Evolutionary conservation across 2,329 filamentous ascomycete species (phyloP).

Genomic region (Ceratocystis harringtonii): DNA sequence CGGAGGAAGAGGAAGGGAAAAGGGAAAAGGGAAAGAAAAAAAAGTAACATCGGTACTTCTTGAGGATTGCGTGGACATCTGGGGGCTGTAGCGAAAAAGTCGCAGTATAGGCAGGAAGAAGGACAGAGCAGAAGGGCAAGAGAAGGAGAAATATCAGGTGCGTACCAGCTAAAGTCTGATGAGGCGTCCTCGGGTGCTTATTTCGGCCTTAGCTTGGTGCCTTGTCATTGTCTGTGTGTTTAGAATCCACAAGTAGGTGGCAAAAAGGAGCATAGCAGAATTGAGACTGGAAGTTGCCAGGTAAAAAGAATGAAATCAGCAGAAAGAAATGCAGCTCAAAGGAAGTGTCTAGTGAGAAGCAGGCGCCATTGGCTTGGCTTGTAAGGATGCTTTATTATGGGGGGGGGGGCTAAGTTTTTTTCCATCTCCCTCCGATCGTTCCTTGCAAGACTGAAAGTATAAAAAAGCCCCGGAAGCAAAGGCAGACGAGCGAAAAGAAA

Average conservation of each 20-base stretch:
- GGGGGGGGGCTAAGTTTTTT: no score
- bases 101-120: background rate
- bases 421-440: background rate
- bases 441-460: background rate
- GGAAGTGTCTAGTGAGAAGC: no score
- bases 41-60: background rate
- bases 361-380: no score
- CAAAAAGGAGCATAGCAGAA: background rate
- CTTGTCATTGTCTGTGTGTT: constrained; percentile 1
- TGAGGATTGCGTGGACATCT: background rate
- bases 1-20: background rate
- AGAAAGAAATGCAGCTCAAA: background rate
- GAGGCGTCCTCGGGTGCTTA: constrained; percentile 4
- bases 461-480: background rate
- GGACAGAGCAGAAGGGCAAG: background rate
- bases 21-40: background rate
- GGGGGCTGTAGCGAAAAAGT: background rate
- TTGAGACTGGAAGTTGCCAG: background rate
- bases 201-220: constrained; percentile 5
- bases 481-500: background rate
- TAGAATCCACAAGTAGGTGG: background rate
- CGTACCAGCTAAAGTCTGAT: background rate
- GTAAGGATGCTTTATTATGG: no score
- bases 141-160: background rate
- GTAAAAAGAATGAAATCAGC: background rate